phyloP scores from a whole-genome alignment of 345 rosid species.

The Populus nigra region DNA sequence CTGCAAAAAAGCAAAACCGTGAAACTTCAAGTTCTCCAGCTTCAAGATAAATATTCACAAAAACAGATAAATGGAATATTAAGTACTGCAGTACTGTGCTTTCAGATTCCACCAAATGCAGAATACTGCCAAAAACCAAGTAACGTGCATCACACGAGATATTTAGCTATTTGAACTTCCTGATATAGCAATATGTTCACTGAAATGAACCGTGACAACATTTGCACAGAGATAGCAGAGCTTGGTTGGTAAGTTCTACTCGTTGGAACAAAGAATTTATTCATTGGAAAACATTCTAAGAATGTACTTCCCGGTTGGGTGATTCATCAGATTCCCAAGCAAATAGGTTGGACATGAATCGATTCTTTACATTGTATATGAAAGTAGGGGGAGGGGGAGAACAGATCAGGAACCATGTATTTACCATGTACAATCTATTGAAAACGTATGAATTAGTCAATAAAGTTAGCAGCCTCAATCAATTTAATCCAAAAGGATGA shows the following conservation, averaged over 20 bases:
- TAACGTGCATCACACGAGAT: neutral
- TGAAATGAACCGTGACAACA: neutral
- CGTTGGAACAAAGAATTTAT: neutral
- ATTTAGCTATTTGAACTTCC: neutral
- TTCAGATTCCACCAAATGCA: slow-evolving; percentile 1
- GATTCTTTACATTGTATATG: neutral
- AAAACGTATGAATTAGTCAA: neutral
- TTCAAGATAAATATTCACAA: slow-evolving; percentile 4
- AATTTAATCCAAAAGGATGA: neutral
- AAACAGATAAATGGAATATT: neutral
- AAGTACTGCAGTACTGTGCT: neutral
- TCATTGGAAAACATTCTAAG: neutral
- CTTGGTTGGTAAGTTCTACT: neutral
- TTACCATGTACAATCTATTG: neutral
- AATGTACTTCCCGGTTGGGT: neutral
- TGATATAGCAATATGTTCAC: neutral
- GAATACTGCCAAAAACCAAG: slow-evolving; percentile 4
- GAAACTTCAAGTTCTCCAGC: neutral
- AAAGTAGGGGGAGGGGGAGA: neutral
- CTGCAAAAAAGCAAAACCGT: slow-evolving; percentile 39
- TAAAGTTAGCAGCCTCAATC: neutral
- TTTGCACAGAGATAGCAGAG: neutral
- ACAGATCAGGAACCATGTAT: neutral
- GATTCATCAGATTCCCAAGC: neutral
- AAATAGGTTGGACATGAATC: neutral